A percentile compares a stretch with the other conserved stretches of the same genome.
These are phyloP conservation scores for Chlorella sp. DNA, from an alignment of 139 green algal genomes.

Conservation along the genomic window DNA sequence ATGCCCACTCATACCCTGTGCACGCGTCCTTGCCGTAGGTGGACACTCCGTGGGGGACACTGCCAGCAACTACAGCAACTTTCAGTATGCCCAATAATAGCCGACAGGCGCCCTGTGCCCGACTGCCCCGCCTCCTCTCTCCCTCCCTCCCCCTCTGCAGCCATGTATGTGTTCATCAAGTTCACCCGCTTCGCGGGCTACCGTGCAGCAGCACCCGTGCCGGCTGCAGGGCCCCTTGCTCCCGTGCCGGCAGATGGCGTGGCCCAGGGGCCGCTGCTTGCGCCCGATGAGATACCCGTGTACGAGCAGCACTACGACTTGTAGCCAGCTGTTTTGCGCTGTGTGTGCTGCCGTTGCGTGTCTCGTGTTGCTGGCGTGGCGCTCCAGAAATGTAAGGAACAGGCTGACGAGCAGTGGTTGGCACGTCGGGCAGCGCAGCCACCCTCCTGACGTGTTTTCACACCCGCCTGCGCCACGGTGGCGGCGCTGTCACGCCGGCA, in stretches of 20 bases:
- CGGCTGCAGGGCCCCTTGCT: neutral
- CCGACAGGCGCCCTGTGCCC: no score
- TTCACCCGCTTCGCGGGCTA: constrained; percentile 46
- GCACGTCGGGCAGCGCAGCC: no score
- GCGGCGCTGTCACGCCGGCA: no score
- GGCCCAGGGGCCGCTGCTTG: neutral
- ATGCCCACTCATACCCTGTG: neutral
- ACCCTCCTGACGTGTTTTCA: no score
- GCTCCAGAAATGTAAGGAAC: no score
- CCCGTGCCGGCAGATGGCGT: neutral
- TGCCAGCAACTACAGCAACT: no score
- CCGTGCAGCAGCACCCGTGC: neutral
- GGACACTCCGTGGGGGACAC: no score
- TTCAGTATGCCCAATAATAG: no score
- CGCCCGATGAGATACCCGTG: neutral
- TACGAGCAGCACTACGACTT: neutral
- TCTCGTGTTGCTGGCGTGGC: neutral
- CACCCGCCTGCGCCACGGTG: no score
- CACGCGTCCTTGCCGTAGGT: no score
- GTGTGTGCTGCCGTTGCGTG: neutral
- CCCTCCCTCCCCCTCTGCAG: neutral
- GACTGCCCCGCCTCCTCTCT: neutral
- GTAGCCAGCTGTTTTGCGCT: neutral
- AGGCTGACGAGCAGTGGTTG: no score
- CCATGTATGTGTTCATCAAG: constrained; percentile 62